Conservation (phyloP, 202 grass and related monocot species). For the Brachypodium distachyon region DNA sequence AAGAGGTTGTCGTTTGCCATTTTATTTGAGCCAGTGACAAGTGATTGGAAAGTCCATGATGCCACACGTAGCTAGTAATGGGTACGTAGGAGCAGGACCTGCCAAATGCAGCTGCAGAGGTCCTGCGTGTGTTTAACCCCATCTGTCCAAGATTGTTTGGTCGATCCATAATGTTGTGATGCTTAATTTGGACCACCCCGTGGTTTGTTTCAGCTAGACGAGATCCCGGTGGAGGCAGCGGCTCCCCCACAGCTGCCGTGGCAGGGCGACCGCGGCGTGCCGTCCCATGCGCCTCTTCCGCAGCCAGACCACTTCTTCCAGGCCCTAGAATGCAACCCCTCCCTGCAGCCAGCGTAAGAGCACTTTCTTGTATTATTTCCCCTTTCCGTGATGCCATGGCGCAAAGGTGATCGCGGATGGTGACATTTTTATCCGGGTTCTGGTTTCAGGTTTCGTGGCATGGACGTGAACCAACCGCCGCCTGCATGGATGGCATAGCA, state of each 20-base stretch:
- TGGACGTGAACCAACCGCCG: conserved; percentile 26
- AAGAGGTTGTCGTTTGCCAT: background rate
- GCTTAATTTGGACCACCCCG: background rate
- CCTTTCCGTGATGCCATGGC: background rate
- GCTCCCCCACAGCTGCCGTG: background rate
- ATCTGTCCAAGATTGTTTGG: background rate
- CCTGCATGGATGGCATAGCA: conserved; percentile 35
- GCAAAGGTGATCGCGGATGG: background rate
- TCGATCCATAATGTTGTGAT: background rate
- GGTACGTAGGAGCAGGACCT: background rate
- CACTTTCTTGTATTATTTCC: background rate
- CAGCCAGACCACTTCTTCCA: conserved; percentile 44
- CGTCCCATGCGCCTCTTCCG: conserved; percentile 21
- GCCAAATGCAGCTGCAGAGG: too few relatives aligned
- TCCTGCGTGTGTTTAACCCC: too few relatives aligned
- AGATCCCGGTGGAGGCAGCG: conserved; percentile 1
- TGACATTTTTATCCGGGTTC: background rate
- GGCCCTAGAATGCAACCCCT: conserved; percentile 16
- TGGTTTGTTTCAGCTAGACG: conserved; percentile 25
- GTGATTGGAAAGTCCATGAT: background rate
- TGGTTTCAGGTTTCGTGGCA: conserved; percentile 1
- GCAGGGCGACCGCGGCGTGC: conserved; percentile 3
- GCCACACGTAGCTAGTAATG: background rate
- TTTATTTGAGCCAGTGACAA: background rate
- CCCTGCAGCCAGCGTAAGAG: conserved; percentile 31